Percentiles rank a stretch among this genome's conserved stretches.
Conservation (phyloP, 2,329 filamentous ascomycete species). For the Metarhizium humberi region DNA sequence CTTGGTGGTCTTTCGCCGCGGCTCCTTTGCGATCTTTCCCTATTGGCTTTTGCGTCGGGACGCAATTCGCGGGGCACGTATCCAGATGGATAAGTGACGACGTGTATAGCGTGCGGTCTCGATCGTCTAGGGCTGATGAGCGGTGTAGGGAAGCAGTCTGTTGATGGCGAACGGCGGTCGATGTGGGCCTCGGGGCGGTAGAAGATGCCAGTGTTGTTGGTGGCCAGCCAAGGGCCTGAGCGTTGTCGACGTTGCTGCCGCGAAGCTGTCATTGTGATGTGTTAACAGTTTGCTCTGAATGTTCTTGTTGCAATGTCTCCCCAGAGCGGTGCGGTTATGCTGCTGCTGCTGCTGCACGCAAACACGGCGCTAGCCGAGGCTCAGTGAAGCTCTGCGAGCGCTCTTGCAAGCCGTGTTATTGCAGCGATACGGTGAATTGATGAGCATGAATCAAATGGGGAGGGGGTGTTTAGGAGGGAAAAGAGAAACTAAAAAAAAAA, state of each 20-base stretch:
- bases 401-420: background rate
- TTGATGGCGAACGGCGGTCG: slow-evolving; percentile 2
- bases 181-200: slow-evolving; percentile 6
- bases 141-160: slow-evolving; percentile 23
- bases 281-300: slow-evolving; percentile 2
- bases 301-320: background rate
- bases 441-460: background rate
- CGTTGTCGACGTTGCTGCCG: slow-evolving; percentile 3
- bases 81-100: slow-evolving; percentile 30
- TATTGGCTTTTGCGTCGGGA: slow-evolving; percentile 5
- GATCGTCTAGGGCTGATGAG: slow-evolving; percentile 29
- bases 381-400: background rate
- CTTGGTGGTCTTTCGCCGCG: slow-evolving; percentile 1
- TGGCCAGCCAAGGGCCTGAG: slow-evolving; percentile 4
- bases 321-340: background rate
- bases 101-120: slow-evolving; percentile 32
- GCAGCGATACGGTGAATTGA: background rate
- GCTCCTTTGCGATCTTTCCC: background rate
- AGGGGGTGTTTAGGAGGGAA: background rate
- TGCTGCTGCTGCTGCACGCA: background rate
- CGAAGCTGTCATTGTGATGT: slow-evolving; percentile 5
- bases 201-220: slow-evolving; percentile 6
- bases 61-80: slow-evolving; percentile 37
- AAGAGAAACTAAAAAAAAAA: background rate
- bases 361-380: background rate